Percentiles rank a stretch among this genome's conserved stretches.
phyloP scores from a whole-genome alignment of 2,329 filamentous ascomycete genomes.

The Dendrostoma leiphaemia region DNA sequence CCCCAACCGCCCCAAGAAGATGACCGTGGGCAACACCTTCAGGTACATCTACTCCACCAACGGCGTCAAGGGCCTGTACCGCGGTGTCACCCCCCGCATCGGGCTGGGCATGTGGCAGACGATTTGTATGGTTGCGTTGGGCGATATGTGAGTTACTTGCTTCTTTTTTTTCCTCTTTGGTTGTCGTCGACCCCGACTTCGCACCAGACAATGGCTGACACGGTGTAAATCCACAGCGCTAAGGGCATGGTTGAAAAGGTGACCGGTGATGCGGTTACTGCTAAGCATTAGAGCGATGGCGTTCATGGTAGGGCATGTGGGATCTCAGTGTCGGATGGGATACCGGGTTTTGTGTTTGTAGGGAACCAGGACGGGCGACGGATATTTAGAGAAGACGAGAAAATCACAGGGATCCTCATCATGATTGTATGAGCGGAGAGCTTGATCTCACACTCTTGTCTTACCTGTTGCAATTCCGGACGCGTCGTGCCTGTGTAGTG shows the following conservation, averaged over 20 bases:
- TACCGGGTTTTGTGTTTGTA: neutral
- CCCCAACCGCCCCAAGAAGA: constrained; percentile 97
- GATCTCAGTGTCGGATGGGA: neutral
- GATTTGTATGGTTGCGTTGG: constrained; percentile 98
- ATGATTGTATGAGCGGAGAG: neutral
- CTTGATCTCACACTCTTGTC: neutral
- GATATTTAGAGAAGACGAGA: too few species aligned
- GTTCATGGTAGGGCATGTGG: constrained; percentile 22
- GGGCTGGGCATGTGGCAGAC: constrained; percentile 98
- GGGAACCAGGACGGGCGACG: too few species aligned
- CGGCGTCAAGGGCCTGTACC: constrained; percentile 89
- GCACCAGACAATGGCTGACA: constrained; percentile 8
- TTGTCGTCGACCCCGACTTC: neutral
- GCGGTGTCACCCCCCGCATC: constrained; percentile 90
- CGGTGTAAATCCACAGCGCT: constrained; percentile 45
- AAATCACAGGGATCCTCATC: neutral
- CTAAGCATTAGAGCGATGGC: constrained; percentile 60
- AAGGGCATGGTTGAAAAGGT: constrained; percentile 66
- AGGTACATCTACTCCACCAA: constrained; percentile 89
- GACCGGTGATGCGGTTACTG: constrained; percentile 62
- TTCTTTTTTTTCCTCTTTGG: constrained; percentile 17
- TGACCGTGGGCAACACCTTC: constrained; percentile 87
- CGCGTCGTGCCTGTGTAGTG: too few species aligned
- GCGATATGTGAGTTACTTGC: constrained; percentile 78
- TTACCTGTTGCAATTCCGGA: too few species aligned